Base-by-base conservation (phyloP, 1,284 basidiomycete species). In the Ceratobasidium sp. region DNA sequence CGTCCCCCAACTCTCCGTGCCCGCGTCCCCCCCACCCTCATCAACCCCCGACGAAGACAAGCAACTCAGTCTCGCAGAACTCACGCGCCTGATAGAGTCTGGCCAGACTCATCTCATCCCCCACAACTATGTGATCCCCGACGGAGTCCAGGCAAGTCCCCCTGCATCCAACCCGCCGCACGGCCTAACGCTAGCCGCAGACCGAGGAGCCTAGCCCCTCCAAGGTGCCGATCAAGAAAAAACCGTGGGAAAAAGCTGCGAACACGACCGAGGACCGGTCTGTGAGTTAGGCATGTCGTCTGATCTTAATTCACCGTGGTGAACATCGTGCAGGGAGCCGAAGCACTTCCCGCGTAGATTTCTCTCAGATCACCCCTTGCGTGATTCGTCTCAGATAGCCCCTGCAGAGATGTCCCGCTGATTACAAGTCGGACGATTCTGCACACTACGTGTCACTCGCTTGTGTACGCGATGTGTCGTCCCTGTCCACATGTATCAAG, bases 241-340 rank as follows among this genome's bases (percentile, higher is more conserved):
- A 74, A 64, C 64, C 63, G 54, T 48, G 63, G 64, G 58, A 74
- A 74, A n/a, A n/a, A n/a, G n/a, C n/a, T n/a, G n/a, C n/a, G n/a
- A n/a, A n/a, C n/a, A n/a, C n/a, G n/a, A n/a, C n/a, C n/a, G n/a
- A n/a, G n/a, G n/a, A n/a, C n/a, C n/a, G n/a, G n/a, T n/a, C n/a
- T n/a, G n/a, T n/a, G n/a, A n/a, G n/a, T n/a, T n/a, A n/a, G n/a
- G n/a, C n/a, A n/a, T n/a, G n/a, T n/a, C n/a, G n/a, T n/a, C n/a
- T n/a, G n/a, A n/a, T n/a, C n/a, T n/a, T n/a, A n/a, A n/a, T n/a
- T n/a, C n/a, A n/a, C n/a, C n/a, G n/a, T n/a, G n/a, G n/a, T n/a
- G n/a, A n/a, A n/a, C n/a, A n/a, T n/a, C n/a, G n/a, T n/a, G n/a
- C n/a, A n/a, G n/a, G n/a, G n/a, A n/a, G n/a, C n/a, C n/a, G n/a